Evolutionary conservation across 306 rosid genomes (phyloP).

Genomic region (Vachellia pachyceras): DNA sequence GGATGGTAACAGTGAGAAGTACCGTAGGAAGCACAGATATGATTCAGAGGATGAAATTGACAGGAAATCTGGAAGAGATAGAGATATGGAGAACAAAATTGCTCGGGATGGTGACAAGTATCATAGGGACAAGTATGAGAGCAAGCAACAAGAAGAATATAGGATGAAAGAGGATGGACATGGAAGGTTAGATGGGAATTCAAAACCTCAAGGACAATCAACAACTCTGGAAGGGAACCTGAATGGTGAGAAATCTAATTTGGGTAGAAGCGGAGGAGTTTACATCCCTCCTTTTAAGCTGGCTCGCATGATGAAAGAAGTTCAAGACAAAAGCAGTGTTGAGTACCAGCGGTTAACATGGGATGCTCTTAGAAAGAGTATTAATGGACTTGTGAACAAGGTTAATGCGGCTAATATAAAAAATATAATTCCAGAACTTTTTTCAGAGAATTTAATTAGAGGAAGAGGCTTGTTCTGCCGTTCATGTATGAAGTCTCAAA

Average conservation of each 20-base stretch:
- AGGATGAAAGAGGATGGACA: slow-evolving; percentile 50
- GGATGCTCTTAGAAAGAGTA: slow-evolving; percentile 96
- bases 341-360: slow-evolving; percentile 94
- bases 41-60: slow-evolving; percentile 48
- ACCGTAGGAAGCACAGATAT: slow-evolving; percentile 13
- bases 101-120: slow-evolving; percentile 42
- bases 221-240: slow-evolving; percentile 40
- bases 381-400: slow-evolving; percentile 93
- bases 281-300: slow-evolving; percentile 92
- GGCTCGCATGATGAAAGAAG: slow-evolving; percentile 95
- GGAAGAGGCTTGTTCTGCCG: slow-evolving; percentile 96
- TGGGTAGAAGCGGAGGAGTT: slow-evolving; percentile 93
- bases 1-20: slow-evolving; percentile 33
- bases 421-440: slow-evolving; percentile 82
- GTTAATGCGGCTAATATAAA: slow-evolving; percentile 89
- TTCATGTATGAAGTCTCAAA: slow-evolving; percentile 94
- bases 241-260: slow-evolving; percentile 53
- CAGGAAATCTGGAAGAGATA: slow-evolving; percentile 37
- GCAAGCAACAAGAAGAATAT: slow-evolving; percentile 39
- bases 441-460: slow-evolving; percentile 79
- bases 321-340: slow-evolving; percentile 79
- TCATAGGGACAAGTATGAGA: slow-evolving; percentile 41
- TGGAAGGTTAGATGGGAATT: slow-evolving; percentile 42
- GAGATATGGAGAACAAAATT: slow-evolving; percentile 37
- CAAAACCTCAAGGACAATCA: slow-evolving; percentile 45